These are phyloP conservation scores for Mycena belliarum DNA, from an alignment of 768 basidiomycete species.

Conservation along the genomic window DNA sequence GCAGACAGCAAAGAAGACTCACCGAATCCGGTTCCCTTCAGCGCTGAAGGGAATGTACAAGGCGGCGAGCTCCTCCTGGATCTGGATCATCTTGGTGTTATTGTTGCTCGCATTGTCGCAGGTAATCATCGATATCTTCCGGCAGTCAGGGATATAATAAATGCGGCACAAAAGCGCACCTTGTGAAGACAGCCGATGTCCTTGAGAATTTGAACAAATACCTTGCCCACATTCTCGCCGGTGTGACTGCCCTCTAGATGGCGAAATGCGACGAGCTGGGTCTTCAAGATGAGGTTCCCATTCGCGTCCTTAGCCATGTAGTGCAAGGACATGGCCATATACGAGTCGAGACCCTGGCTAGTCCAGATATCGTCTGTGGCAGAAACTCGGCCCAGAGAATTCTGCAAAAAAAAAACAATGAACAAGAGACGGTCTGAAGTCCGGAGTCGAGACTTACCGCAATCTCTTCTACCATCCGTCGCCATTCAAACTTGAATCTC, in stretches of 20 bases:
- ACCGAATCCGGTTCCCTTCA: conserved; percentile 21
- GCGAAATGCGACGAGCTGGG: conserved; percentile 24
- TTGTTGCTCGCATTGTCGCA: conserved; percentile 32
- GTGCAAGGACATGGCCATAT: conserved; percentile 25
- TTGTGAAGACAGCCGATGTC: conserved; percentile 4
- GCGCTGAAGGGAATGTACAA: conserved; percentile 20
- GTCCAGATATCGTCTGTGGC: conserved; percentile 24
- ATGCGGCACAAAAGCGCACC: not conserved
- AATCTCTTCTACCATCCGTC: not conserved
- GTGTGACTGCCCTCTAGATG: conserved; percentile 6
- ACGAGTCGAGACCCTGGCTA: conserved; percentile 4
- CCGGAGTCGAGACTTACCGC: not conserved
- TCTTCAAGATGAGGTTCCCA: conserved; percentile 10
- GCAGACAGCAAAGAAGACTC: not conserved
- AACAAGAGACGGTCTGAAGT: no score
- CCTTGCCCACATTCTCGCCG: conserved; percentile 16
- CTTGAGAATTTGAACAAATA: conserved; percentile 13
- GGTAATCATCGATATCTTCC: conserved; percentile 27
- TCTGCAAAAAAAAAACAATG: not conserved
- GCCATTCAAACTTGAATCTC: not conserved
- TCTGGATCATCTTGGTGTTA: conserved; percentile 22
- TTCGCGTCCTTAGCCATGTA: conserved; percentile 4
- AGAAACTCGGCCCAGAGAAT: not conserved
- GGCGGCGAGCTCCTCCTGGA: conserved; percentile 9
- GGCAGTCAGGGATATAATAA: not conserved